Evolutionary conservation across 2,329 filamentous ascomycete genomes (phyloP).

Genomic region (Colletotrichum chlorophyti): DNA sequence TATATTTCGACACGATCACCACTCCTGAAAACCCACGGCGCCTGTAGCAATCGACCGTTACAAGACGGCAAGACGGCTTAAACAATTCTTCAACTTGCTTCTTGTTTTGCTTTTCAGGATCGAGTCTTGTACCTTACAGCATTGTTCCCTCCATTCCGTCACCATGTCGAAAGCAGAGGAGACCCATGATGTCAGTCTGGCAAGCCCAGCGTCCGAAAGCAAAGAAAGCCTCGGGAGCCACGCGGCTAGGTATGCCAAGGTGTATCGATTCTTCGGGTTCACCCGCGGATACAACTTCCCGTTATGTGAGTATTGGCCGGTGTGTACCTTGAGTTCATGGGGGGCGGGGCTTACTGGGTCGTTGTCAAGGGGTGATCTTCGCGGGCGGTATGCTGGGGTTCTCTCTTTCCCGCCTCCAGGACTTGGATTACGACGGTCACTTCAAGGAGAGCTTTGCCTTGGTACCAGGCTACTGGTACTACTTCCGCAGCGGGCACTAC

Average conservation of each 20-base stretch:
- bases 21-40: too few relatives aligned
- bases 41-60: too few relatives aligned
- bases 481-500: conserved; percentile 36
- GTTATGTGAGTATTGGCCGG: not conserved
- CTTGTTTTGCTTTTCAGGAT: too few relatives aligned
- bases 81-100: too few relatives aligned
- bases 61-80: too few relatives aligned
- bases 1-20: too few relatives aligned
- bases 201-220: not conserved
- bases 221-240: not conserved
- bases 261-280: not conserved
- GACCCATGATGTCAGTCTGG: not conserved
- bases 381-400: conserved; percentile 53
- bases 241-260: not conserved
- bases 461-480: conserved; percentile 45
- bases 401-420: conserved; percentile 52
- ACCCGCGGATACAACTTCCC: conserved; percentile 30
- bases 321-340: not conserved
- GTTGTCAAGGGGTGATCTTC: conserved; percentile 54
- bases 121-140: too few relatives aligned
- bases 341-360: not conserved
- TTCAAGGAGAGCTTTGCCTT: conserved; percentile 19
- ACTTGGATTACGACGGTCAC: conserved; percentile 47
- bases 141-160: too few relatives aligned
- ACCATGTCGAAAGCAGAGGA: not conserved